A percentile compares a stretch with the other conserved stretches of the same genome.
Evolutionary conservation across 768 basidiomycete species (phyloP).

Genomic region (Boletus speciosus): DNA sequence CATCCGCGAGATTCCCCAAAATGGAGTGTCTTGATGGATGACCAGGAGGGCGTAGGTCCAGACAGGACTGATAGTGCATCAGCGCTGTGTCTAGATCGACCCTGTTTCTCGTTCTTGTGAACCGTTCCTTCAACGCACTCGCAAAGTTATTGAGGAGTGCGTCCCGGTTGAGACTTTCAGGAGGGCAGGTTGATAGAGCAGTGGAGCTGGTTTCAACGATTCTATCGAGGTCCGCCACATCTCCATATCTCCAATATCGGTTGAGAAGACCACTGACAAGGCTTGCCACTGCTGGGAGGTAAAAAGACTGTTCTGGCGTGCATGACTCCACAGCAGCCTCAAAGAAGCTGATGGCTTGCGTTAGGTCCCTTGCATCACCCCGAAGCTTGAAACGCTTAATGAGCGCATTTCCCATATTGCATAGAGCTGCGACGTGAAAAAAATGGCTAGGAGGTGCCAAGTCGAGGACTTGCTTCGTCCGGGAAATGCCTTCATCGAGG

Average conservation of each 20-base stretch:
- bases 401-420: slow-evolving; percentile 19
- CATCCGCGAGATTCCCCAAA: slow-evolving; percentile 22
- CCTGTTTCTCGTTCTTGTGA: slow-evolving; percentile 7
- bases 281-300: slow-evolving; percentile 15
- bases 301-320: slow-evolving; percentile 10
- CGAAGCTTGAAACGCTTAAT: slow-evolving; percentile 20
- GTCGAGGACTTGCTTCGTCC: slow-evolving; percentile 15
- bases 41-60: slow-evolving; percentile 22
- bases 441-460: slow-evolving; percentile 21
- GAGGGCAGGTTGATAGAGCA: slow-evolving; percentile 4
- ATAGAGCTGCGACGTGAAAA: slow-evolving; percentile 10
- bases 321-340: slow-evolving; percentile 11
- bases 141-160: slow-evolving; percentile 22
- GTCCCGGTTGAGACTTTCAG: slow-evolving; percentile 14
- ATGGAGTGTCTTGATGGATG: slow-evolving; percentile 8
- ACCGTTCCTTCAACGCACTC: slow-evolving; percentile 17
- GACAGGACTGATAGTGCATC: slow-evolving; percentile 10
- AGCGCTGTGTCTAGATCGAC: slow-evolving; percentile 20
- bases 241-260: slow-evolving; percentile 17
- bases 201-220: slow-evolving; percentile 13
- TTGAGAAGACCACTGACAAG: slow-evolving; percentile 19
- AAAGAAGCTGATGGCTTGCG: slow-evolving; percentile 16
- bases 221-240: slow-evolving; percentile 16
- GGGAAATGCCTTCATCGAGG: slow-evolving; percentile 24
- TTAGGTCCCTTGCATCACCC: slow-evolving; percentile 19